These are phyloP conservation scores for Cordyceps fumosorosea DNA, from an alignment of 2,329 filamentous ascomycete genomes.

Conservation along the genomic window DNA sequence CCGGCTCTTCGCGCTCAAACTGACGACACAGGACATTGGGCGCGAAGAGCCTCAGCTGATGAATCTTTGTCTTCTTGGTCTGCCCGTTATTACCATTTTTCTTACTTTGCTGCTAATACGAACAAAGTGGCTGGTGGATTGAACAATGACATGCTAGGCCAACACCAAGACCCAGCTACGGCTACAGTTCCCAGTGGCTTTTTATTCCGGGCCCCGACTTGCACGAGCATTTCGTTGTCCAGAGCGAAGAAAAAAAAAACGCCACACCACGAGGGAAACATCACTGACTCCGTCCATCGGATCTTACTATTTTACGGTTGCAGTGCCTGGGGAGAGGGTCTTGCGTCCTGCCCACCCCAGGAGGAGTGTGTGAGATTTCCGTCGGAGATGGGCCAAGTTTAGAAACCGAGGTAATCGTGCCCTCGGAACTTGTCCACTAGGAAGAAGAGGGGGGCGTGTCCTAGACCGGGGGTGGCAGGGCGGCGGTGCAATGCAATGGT, in stretches of 20 bases:
- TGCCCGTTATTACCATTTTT: not conserved
- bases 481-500: not conserved
- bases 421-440: slow-evolving; percentile 7
- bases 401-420: not conserved
- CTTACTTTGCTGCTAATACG: not conserved
- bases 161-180: not conserved
- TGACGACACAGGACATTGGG: too few relatives aligned
- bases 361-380: not conserved
- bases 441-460: not conserved
- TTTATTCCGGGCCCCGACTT: not conserved
- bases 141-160: not conserved
- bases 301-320: slow-evolving; percentile 1
- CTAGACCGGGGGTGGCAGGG: not conserved
- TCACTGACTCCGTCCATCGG: slow-evolving; percentile 9
- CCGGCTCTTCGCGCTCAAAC: too few relatives aligned
- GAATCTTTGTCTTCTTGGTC: not conserved
- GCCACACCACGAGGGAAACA: slow-evolving; percentile 10
- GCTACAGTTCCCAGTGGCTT: slow-evolving; percentile 5
- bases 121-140: not conserved
- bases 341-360: not conserved
- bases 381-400: not conserved
- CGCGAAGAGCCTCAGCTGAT: too few relatives aligned
- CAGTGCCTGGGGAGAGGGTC: not conserved
- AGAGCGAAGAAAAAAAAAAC: not conserved
- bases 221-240: not conserved